Conservation (phyloP, 2,329 filamentous ascomycete genomes). For the Cephalotrichum gorgonifer region DNA sequence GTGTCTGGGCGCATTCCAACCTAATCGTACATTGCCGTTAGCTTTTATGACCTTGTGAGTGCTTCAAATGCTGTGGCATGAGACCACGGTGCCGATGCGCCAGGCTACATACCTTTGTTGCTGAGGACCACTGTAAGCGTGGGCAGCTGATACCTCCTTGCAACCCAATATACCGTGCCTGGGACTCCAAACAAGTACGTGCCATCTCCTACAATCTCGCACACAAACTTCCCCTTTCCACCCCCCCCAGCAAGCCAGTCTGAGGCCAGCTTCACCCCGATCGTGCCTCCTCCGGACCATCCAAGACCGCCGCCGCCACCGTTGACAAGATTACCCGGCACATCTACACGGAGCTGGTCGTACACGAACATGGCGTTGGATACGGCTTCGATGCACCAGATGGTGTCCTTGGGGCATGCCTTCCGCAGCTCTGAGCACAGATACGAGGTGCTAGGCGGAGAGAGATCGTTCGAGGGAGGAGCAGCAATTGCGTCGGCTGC, state of each 20-base stretch:
- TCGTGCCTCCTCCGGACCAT: conserved; percentile 66
- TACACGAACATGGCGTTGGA: conserved; percentile 58
- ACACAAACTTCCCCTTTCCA: conserved; percentile 35
- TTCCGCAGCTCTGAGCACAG: conserved; percentile 19
- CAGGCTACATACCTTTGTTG: conserved; percentile 36
- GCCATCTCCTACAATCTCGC: conserved; percentile 46
- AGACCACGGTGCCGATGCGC: neutral
- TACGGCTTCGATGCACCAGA: conserved; percentile 70
- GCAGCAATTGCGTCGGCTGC: conserved; percentile 43
- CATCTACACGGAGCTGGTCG: conserved; percentile 58
- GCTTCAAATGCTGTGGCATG: neutral
- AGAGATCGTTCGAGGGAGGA: conserved; percentile 48
- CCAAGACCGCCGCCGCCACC: conserved; percentile 72
- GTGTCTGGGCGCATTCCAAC: conserved; percentile 48
- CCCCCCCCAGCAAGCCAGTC: conserved; percentile 23
- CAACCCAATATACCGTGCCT: conserved; percentile 45
- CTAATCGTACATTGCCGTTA: conserved; percentile 4
- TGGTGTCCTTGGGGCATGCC: conserved; percentile 38
- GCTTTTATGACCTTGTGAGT: neutral
- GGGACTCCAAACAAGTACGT: conserved; percentile 45
- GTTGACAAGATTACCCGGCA: conserved; percentile 69
- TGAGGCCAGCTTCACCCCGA: conserved; percentile 66
- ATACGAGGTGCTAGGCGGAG: conserved; percentile 26
- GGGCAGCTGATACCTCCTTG: conserved; percentile 41
- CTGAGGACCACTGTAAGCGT: conserved; percentile 45